These are phyloP conservation scores for Stylonectria norvegica DNA, from an alignment of 2,329 filamentous ascomycete species.

Conservation along the genomic window DNA sequence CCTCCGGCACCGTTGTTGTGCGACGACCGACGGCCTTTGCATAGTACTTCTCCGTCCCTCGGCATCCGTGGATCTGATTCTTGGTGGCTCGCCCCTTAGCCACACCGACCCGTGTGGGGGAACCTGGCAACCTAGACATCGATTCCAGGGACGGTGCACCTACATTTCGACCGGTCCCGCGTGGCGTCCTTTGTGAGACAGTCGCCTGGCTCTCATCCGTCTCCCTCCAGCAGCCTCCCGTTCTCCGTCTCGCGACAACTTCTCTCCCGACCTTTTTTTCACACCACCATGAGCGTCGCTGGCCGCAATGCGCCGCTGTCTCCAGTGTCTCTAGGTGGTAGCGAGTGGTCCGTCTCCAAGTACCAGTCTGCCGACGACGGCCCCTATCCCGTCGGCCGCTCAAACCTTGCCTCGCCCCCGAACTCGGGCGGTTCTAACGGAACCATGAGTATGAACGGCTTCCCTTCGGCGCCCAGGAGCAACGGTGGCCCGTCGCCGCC, in stretches of 20 bases:
- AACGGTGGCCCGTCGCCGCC: conserved; percentile 74
- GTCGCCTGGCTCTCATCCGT: conserved; percentile 22
- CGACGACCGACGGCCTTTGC: too few species aligned
- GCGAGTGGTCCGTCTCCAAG: conserved; percentile 74
- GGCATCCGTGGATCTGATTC: too few species aligned
- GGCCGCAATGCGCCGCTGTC: conserved; percentile 73
- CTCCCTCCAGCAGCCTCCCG: conserved; percentile 22
- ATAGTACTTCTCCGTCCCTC: too few species aligned
- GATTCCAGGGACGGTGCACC: conserved; percentile 25
- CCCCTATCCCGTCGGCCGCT: conserved; percentile 50
- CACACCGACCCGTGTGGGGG: conserved; percentile 23
- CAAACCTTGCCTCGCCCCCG: conserved; percentile 65
- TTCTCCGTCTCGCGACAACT: conserved; percentile 12
- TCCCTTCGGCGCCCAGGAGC: conserved; percentile 54
- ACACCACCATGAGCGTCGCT: conserved; percentile 57
- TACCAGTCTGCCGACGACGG: conserved; percentile 58
- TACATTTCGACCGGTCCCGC: conserved; percentile 26
- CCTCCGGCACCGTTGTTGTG: neutral
- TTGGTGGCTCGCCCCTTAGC: conserved; percentile 20
- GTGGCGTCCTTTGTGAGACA: conserved; percentile 29
- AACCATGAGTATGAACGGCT: conserved; percentile 58
- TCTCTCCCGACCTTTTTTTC: conserved; percentile 17
- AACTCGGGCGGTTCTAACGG: conserved; percentile 61
- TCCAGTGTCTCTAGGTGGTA: conserved; percentile 77
- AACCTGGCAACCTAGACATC: conserved; percentile 23